phyloP scores from a whole-genome alignment of 2,329 filamentous ascomycete genomes.

The Cladosporium sp. region DNA sequence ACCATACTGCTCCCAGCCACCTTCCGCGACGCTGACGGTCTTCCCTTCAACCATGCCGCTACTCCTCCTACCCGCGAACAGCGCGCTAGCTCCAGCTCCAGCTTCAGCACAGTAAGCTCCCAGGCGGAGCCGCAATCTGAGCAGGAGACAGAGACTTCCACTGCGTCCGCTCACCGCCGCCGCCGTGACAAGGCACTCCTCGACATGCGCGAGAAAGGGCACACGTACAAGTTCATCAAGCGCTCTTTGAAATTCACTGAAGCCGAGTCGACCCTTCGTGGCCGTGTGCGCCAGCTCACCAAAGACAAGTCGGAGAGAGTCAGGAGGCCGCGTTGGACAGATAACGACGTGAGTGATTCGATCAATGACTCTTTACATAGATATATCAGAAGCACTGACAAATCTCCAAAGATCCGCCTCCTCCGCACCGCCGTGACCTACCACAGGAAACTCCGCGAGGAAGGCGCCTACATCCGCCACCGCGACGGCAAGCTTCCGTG shows the following conservation, averaged over 20 bases:
- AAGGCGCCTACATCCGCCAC: constrained; percentile 5
- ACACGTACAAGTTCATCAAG: constrained; percentile 63
- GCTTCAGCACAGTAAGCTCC: neutral
- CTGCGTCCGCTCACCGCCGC: neutral
- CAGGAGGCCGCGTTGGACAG: constrained; percentile 60
- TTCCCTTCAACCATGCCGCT: neutral
- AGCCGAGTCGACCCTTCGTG: constrained; percentile 68
- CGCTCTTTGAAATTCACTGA: constrained; percentile 52
- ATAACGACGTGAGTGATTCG: constrained; percentile 55
- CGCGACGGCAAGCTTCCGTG: constrained; percentile 46
- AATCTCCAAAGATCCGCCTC: constrained; percentile 25
- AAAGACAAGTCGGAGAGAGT: constrained; percentile 59
- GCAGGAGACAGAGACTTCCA: neutral
- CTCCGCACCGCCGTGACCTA: constrained; percentile 21
- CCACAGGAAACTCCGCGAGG: constrained; percentile 12
- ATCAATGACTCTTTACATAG: neutral
- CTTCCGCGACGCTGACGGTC: neutral
- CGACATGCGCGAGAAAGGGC: constrained; percentile 49
- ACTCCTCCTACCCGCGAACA: neutral
- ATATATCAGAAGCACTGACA: constrained; percentile 12
- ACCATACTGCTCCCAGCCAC: neutral
- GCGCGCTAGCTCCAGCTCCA: neutral
- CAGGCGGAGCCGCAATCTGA: too few relatives aligned
- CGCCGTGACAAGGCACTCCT: constrained; percentile 46
- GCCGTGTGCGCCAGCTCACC: constrained; percentile 60